Percentiles rank a stretch among this genome's conserved stretches.
These are phyloP conservation scores for Coniferiporia weirii DNA, from an alignment of 1,284 basidiomycete genomes.

Conservation along the genomic window DNA sequence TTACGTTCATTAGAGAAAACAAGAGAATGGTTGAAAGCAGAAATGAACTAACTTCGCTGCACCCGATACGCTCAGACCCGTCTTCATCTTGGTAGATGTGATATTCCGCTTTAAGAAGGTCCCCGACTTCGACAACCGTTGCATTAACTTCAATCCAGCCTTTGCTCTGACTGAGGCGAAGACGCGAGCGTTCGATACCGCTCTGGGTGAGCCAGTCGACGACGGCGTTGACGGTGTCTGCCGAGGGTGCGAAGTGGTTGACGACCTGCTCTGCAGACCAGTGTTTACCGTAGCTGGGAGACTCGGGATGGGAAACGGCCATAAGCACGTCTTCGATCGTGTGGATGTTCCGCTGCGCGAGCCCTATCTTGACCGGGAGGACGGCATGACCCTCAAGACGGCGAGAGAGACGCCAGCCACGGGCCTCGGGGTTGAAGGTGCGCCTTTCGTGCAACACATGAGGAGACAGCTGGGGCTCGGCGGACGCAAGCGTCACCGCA, in stretches of 20 bases:
- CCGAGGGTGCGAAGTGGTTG: slow-evolving; percentile 35
- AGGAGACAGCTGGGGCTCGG: slow-evolving; percentile 7
- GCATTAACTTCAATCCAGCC: slow-evolving; percentile 40
- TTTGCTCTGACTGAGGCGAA: slow-evolving; percentile 30
- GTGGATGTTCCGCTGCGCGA: slow-evolving; percentile 34
- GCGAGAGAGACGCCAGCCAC: slow-evolving; percentile 14
- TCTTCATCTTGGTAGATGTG: slow-evolving; percentile 34
- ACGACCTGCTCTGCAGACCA: slow-evolving; percentile 32
- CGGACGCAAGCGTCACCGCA: neutral
- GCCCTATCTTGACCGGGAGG: slow-evolving; percentile 29
- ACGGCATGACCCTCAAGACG: slow-evolving; percentile 14
- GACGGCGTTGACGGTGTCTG: slow-evolving; percentile 33
- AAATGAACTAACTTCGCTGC: neutral
- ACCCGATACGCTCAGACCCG: slow-evolving; percentile 35
- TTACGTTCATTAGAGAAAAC: neutral
- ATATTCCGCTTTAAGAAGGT: slow-evolving; percentile 34
- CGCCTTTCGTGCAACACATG: slow-evolving; percentile 17
- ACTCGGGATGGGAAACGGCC: slow-evolving; percentile 34
- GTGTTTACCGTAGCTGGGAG: slow-evolving; percentile 33
- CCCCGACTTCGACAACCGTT: slow-evolving; percentile 37
- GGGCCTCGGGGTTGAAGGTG: slow-evolving; percentile 8
- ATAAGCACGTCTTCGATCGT: slow-evolving; percentile 33
- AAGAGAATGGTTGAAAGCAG: neutral
- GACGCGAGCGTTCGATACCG: slow-evolving; percentile 30
- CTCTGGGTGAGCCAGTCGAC: slow-evolving; percentile 34